Base-by-base conservation (phyloP, 345 rosid genomes). In the Anastatica hierochuntica region DNA sequence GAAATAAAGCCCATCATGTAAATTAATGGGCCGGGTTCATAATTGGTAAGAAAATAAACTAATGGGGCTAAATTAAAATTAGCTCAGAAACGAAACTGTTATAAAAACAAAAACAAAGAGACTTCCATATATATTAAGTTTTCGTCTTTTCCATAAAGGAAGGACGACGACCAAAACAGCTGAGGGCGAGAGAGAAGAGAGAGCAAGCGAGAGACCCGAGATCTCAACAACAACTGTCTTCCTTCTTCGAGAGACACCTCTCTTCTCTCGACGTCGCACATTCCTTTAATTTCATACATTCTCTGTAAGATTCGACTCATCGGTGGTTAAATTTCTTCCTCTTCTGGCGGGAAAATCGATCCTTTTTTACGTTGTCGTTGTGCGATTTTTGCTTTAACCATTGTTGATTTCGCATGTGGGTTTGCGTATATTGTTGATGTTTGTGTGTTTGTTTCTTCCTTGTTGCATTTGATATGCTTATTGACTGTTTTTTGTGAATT, bases 321-420 rank as follows among this genome's bases (percentile, higher is more conserved):
- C 14, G 10, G 52, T 13, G 21, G 3, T 54, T 17, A n/a, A n/a
- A 12, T 6, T 12, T 18, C 17, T 2, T 14, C 37, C 63, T 26
- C 36, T 17, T 66, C 61, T 74, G 78, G 75, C 75, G 75, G 75
- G 75, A 66, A 70, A 33, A 33, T 21, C 49, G 60, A 56, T 70
- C 46, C 57, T 66, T 21, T 54, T 42, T 45, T n/a, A n/a, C n/a
- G n/a, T n/a, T n/a, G n/a, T n/a, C n/a, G n/a, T n/a, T n/a, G n/a
- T 55, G 51, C 17, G 51, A 57, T n/a, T 61, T 66, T 57, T 18
- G 23, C 49, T 45, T 71, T 30, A 29, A 2, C 47, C 69, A 1
- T 29, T 43, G 13, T 55, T 24, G 10, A 14, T 49, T 23, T 47
- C 6, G 10, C 12, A 15, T 3, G 8, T 53, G 17, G 16, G 34